Evolutionary conservation across 2,329 filamentous ascomycete genomes (phyloP), one percentile per base, ranked within the genome.

Genomic region (Trichoderma lentiforme): DNA sequence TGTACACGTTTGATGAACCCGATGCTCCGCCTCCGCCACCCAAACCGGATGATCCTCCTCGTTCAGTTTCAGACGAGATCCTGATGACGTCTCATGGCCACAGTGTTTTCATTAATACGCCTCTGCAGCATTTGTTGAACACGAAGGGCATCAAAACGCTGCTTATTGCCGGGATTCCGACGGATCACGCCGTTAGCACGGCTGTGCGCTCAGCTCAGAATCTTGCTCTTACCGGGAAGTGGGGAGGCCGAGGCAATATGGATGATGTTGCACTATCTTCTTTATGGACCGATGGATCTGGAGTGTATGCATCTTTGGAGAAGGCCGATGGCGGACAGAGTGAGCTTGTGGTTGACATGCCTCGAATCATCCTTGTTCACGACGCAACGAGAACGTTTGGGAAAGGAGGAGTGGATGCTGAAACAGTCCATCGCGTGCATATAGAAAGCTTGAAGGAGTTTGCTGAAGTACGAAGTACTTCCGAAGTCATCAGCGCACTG

Each of bases 241-340:
- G 72, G 73, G 73, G 73, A 26, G 72, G 72, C 1, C 66, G n/a
- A 24, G 72, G 72, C 2, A 74, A 73, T 12, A 71, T 73, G 36
- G 72, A 65, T 18, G 72, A 74, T 32, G 68, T 68, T 11, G 57
- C 68, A n/a, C 21, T 47, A 4, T 51, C 34, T 4, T 36, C 34
- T 14, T 14, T 73, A 14, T 71, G 60, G 51, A 74, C 73, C 1
- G 72, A 74, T 57, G 72, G 73, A 15, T 36, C 30, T 12, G 67
- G 71, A 21, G 62, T 74, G 21, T 74, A 70, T 39, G 67, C 58
- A 6, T 36, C 53, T 2, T 26, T 58, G 26, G 57, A 53, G 28
- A 61, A 53, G 12, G 3, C 6, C 3, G 47, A 73, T 1, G 70
- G 69, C 5, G 51, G 36, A 11, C 30, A 64, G 24, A 58, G 53